A percentile compares a stretch with the other conserved stretches of the same genome.
These are phyloP conservation scores for Rhodotorula sp. DNA, from an alignment of 1,284 basidiomycete species.

Conservation along the genomic window DNA sequence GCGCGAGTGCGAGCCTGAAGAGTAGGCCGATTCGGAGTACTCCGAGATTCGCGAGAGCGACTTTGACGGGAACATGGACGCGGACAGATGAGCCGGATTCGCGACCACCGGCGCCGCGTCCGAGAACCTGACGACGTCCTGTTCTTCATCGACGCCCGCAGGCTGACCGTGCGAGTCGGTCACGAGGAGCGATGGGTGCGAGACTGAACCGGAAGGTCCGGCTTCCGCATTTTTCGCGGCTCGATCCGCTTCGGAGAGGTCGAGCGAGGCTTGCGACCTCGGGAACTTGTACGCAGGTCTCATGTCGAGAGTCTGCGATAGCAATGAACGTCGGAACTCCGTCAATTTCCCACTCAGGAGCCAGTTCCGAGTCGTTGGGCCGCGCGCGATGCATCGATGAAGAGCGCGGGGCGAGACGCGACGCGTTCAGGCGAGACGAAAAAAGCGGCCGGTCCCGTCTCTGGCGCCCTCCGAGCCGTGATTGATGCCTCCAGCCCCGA, in stretches of 20 bases:
- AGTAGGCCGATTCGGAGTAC: constrained; percentile 30
- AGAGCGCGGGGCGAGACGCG: no score
- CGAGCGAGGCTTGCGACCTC: constrained; percentile 20
- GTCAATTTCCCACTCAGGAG: no score
- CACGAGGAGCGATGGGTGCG: constrained; percentile 24
- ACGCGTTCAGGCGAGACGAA: no score
- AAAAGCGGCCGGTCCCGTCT: no score
- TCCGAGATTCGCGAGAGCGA: constrained; percentile 26
- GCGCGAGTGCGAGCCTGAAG: constrained; percentile 5
- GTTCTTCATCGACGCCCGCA: neutral
- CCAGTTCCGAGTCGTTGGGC: no score
- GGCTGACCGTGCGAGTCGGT: constrained; percentile 23
- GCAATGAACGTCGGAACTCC: no score
- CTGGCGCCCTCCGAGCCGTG: no score
- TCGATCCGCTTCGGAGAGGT: constrained; percentile 16
- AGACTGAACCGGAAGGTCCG: neutral
- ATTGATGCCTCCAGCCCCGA: no score
- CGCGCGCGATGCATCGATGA: neutral
- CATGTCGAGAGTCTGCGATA: constrained; percentile 19
- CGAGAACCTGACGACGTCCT: constrained; percentile 14
- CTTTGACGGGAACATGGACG: constrained; percentile 5
- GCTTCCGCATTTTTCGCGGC: neutral
- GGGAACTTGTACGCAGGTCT: constrained; percentile 19
- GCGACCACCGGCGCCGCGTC: constrained; percentile 2
- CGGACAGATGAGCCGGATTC: constrained; percentile 16